Percentiles rank a stretch among this genome's conserved stretches.
These are phyloP conservation scores for Metschnikowia lochheadii DNA, from an alignment of 805 yeast genomes.

Conservation along the genomic window DNA sequence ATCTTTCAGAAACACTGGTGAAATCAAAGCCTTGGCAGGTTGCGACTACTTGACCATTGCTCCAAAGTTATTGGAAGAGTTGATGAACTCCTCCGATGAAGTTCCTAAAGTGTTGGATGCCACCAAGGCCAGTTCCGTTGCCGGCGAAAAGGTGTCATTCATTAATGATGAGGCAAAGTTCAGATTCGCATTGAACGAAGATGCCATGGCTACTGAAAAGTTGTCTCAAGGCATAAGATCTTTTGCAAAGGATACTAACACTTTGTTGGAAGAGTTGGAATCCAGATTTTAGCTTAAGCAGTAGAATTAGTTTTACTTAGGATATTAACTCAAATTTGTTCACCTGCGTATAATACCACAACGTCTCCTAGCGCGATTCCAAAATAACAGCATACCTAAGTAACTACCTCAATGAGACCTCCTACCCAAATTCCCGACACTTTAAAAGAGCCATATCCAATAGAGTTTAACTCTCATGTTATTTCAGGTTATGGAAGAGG, in stretches of 20 bases:
- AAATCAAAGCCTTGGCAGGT: slow-evolving; percentile 95
- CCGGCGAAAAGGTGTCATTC: slow-evolving; percentile 61
- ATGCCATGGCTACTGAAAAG: slow-evolving; percentile 98
- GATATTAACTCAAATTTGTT: neutral
- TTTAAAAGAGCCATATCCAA: slow-evolving; percentile 49
- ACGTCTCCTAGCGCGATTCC: neutral
- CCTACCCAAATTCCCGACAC: slow-evolving; percentile 40
- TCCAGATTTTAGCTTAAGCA: slow-evolving; percentile 40
- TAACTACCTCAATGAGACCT: slow-evolving; percentile 33
- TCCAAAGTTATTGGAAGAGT: slow-evolving; percentile 86
- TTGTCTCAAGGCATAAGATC: slow-evolving; percentile 96
- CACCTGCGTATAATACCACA: neutral
- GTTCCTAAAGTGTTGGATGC: slow-evolving; percentile 83
- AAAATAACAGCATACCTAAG: no score
- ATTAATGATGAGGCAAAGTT: slow-evolving; percentile 83
- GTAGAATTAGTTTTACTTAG: neutral
- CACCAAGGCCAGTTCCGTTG: slow-evolving; percentile 45
- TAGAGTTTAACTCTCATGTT: slow-evolving; percentile 43
- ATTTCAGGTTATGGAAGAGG: slow-evolving; percentile 94
- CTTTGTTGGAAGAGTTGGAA: slow-evolving; percentile 66
- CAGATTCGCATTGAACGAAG: slow-evolving; percentile 90
- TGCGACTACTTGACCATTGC: slow-evolving; percentile 94
- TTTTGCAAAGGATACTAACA: slow-evolving; percentile 88
- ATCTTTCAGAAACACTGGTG: slow-evolving; percentile 95
- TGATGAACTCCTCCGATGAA: slow-evolving; percentile 68